Conservation (phyloP, 805 yeast species). For the Starmerella riodocensis region DNA sequence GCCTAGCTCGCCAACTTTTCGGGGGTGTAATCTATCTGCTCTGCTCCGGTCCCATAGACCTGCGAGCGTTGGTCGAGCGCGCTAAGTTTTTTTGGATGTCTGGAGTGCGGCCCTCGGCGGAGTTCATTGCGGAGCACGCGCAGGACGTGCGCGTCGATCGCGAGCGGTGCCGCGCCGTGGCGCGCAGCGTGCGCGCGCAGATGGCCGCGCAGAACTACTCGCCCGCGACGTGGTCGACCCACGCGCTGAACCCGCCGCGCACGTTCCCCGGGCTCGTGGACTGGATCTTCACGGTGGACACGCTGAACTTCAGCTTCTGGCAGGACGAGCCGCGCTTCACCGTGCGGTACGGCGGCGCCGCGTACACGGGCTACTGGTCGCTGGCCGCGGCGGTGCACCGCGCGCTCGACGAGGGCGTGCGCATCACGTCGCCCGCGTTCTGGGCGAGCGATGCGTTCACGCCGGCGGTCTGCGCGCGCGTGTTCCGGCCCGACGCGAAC, state of each 20-base stretch:
- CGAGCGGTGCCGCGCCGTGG: slow-evolving; percentile 25
- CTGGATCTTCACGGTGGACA: slow-evolving; percentile 34
- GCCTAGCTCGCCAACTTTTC: no score
- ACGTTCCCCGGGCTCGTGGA: slow-evolving; percentile 20
- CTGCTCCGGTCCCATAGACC: no score
- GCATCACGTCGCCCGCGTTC: slow-evolving; percentile 28
- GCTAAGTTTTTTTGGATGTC: slow-evolving; percentile 10
- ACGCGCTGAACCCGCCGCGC: slow-evolving; percentile 27
- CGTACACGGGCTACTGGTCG: slow-evolving; percentile 36
- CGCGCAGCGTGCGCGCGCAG: slow-evolving; percentile 21
- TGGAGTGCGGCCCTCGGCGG: slow-evolving; percentile 8
- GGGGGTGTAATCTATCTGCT: no score
- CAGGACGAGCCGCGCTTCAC: slow-evolving; percentile 29
- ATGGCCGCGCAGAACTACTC: slow-evolving; percentile 26
- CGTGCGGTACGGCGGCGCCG: slow-evolving; percentile 25
- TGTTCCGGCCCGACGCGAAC: slow-evolving; percentile 27
- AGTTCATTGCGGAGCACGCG: slow-evolving; percentile 16
- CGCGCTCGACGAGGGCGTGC: slow-evolving; percentile 31
- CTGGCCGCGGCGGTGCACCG: slow-evolving; percentile 32
- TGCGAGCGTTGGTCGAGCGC: no score
- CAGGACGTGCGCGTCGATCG: slow-evolving; percentile 24
- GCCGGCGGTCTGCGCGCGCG: slow-evolving; percentile 18
- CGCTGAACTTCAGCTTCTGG: slow-evolving; percentile 35
- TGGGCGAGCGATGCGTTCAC: slow-evolving; percentile 27
- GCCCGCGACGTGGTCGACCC: slow-evolving; percentile 29